Conservation (phyloP, 257 asterid genomes). For the Ballota nigra region DNA sequence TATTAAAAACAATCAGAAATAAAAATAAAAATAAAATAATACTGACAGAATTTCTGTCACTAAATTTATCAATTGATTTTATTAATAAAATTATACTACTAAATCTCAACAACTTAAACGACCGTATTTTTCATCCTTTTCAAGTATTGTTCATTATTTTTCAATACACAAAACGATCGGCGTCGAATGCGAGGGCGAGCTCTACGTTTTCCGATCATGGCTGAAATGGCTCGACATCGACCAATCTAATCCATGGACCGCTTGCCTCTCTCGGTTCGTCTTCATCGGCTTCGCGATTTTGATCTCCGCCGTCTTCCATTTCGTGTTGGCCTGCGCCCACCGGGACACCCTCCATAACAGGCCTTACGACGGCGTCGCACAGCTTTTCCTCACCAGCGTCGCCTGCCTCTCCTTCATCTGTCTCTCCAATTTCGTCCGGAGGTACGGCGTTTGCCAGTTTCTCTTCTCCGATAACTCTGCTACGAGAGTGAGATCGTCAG, state of each 20-base stretch:
- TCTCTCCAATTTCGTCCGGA: constrained; percentile 51
- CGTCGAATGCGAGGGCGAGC: constrained; percentile 70
- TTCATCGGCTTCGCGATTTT: constrained; percentile 48
- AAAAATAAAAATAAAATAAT: too few relatives aligned
- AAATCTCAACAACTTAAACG: too few relatives aligned
- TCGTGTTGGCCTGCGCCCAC: constrained; percentile 53
- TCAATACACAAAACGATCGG: too few relatives aligned
- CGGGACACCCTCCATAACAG: constrained; percentile 67
- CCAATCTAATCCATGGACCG: constrained; percentile 57
- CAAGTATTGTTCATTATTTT: too few relatives aligned
- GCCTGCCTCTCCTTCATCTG: constrained; percentile 78
- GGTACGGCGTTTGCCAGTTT: constrained; percentile 73
- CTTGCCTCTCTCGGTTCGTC: constrained; percentile 69
- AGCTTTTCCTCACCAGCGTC: constrained; percentile 71
- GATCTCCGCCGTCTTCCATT: constrained; percentile 80
- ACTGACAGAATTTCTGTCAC: too few relatives aligned
- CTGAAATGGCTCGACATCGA: constrained; percentile 88
- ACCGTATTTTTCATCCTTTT: too few relatives aligned
- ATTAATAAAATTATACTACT: too few relatives aligned
- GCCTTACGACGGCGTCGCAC: constrained; percentile 80
- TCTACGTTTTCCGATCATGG: constrained; percentile 62
- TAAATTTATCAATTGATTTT: too few relatives aligned
- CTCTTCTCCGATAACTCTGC: constrained; percentile 78
- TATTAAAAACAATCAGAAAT: too few relatives aligned
- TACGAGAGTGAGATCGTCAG: constrained; percentile 92